phyloP scores from a whole-genome alignment of 1,284 basidiomycete species.

The Puccinia hordei region DNA sequence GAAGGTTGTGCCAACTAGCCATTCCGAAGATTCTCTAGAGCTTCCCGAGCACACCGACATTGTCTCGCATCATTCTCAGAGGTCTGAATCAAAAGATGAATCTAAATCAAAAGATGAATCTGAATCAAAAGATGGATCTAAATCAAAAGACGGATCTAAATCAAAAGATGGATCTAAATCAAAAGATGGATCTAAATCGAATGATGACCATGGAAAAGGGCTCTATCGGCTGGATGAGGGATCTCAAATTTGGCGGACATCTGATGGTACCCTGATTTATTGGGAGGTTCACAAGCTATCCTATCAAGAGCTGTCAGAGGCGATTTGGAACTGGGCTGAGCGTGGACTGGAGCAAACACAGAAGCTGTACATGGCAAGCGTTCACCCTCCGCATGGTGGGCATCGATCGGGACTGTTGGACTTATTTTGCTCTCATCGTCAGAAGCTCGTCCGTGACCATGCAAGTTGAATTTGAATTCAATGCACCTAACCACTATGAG shows the following conservation, averaged over 20 bases:
- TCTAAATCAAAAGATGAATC: background rate
- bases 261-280: constrained; percentile 26
- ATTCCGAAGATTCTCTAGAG: background rate
- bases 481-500: background rate
- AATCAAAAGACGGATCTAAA: background rate
- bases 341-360: constrained; percentile 32
- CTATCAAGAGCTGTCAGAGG: constrained; percentile 23
- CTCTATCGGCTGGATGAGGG: constrained; percentile 30
- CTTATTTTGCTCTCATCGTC: constrained; percentile 34
- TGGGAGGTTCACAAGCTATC: constrained; percentile 34
- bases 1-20: background rate
- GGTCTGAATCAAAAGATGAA: background rate
- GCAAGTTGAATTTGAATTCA: background rate
- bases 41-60: background rate
- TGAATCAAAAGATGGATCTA: background rate
- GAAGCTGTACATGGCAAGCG: constrained; percentile 7
- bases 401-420: constrained; percentile 38
- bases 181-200: background rate
- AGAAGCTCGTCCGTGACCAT: constrained; percentile 40
- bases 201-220: background rate
- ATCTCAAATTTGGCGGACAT: constrained; percentile 33
- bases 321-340: constrained; percentile 39
- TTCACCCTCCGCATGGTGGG: constrained; percentile 24
- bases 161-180: background rate
- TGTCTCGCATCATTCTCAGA: background rate